Evolutionary conservation across 495 filamentous ascomycete species (phyloP).

Genomic region (Clohesyomyces aquaticus): DNA sequence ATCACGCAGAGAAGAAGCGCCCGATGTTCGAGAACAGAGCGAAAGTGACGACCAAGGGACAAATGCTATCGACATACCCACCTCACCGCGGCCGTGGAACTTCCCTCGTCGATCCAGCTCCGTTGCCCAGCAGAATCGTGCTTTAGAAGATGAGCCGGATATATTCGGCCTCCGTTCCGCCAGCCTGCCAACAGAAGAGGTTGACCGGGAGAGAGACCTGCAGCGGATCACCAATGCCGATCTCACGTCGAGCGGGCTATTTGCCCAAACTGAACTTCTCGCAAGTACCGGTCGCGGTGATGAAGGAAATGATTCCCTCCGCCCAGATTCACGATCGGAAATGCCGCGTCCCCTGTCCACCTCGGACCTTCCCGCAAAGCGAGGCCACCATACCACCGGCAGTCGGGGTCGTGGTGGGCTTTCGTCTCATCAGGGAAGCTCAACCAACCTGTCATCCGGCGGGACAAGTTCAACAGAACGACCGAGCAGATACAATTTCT

Average conservation of each 20-base stretch:
- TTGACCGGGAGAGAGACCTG: conserved; percentile 29
- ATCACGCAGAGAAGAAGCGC: conserved; percentile 22
- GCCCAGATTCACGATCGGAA: conserved; percentile 37
- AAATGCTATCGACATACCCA: conserved; percentile 81
- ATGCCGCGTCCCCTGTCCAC: conserved; percentile 30
- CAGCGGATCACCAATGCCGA: conserved; percentile 40
- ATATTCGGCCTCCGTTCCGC: conserved; percentile 69
- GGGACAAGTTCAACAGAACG: conserved; percentile 34
- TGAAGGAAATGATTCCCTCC: not conserved
- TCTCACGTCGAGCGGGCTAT: conserved; percentile 43
- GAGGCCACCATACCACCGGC: conserved; percentile 15
- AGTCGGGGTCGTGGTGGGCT: conserved; percentile 40
- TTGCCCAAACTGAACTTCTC: conserved; percentile 35
- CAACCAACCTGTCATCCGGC: conserved; percentile 53
- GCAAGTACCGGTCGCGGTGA: conserved; percentile 22
- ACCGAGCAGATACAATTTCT: conserved; percentile 49
- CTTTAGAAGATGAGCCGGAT: conserved; percentile 64
- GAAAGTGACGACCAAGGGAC: conserved; percentile 48
- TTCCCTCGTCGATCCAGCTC: conserved; percentile 74
- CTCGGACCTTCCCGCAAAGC: conserved; percentile 31
- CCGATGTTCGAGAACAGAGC: conserved; percentile 4
- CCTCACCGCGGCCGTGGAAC: conserved; percentile 68
- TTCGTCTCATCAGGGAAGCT: conserved; percentile 48
- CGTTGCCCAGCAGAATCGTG: conserved; percentile 69
- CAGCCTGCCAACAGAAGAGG: conserved; percentile 72